Base-by-base conservation (phyloP, 2,329 filamentous ascomycete genomes). In the Ophioceras dolichostomum region DNA sequence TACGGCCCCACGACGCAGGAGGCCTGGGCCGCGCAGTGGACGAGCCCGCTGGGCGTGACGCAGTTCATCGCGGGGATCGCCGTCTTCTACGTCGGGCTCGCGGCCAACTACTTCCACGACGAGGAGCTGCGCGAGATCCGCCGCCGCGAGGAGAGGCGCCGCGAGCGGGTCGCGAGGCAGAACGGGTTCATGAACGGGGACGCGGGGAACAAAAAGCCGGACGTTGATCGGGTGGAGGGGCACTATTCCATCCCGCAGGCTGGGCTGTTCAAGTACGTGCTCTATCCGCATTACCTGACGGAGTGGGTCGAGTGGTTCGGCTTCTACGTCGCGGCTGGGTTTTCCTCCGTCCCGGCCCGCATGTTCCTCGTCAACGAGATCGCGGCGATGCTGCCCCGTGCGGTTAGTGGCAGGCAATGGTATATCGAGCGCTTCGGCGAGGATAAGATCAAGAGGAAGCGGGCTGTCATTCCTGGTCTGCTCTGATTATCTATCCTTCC, bases 281-380 rank as follows among this genome's bases (percentile, higher is more conserved):
- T 96, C 41, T 94, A 81, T 57, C 87, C 91, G 46, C 91, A 98
- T 57, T 98, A 95, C 57, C 67, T 94, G n/a, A 83, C 80, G 53
- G 91, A 98, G 62, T 98, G 91, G 91, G 56, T 94, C 37, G 91
- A 98, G 67, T 98, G 91, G 91, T 58, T 72, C 4, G 91, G 91
- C 0, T 98, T 87, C 57, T 87, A 80, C 66, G 72, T 94, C 56
- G 72, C 83, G 47, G 72, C 79, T 39, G 78, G 77, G 1, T 72
- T 66, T 61, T 59, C 62, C 4, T 85, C 79, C 52, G 62, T 75
- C 34, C 89, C 91, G 1, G 89, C 86, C 18, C 67, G 87, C 50
- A 73, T 72, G 36, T 96, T 96, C 53, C 50, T 94, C 32, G 45
- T 94, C 34, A 96, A 95, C 55, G 87, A 94, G 61, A 62, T 98